Evolutionary conservation across 345 rosid species (phyloP).

Genomic region (Barbarea vulgaris): DNA sequence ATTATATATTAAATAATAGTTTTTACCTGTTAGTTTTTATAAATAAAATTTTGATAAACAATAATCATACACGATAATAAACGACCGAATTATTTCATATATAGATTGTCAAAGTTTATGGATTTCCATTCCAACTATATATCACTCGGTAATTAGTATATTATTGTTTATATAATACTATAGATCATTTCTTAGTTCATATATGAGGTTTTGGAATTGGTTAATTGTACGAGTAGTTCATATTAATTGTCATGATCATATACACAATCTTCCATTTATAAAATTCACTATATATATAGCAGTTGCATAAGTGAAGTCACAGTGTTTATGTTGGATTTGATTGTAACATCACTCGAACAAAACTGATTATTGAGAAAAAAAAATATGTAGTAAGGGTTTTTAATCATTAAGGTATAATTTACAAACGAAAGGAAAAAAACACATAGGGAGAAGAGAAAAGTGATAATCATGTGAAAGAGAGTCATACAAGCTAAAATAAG

Average conservation of each 20-base stretch:
- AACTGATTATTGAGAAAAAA: conserved; percentile 10
- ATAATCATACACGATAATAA: background rate
- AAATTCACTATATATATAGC: background rate
- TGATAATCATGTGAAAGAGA: conserved; percentile 40
- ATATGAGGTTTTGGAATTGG: background rate
- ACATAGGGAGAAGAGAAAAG: conserved; percentile 40
- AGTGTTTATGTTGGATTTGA: background rate
- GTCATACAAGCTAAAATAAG: conserved; percentile 38
- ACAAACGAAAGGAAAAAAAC: conserved; percentile 18
- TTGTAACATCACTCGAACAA: background rate
- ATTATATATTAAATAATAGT: background rate
- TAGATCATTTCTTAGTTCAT: background rate
- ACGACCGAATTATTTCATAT: background rate
- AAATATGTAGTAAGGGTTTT: background rate
- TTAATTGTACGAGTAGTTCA: background rate
- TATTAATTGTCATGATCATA: background rate
- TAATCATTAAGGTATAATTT: conserved; percentile 40
- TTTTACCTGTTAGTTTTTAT: background rate
- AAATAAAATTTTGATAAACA: background rate
- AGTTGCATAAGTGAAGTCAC: background rate
- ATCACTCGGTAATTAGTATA: background rate
- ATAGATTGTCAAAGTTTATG: background rate
- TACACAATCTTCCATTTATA: background rate
- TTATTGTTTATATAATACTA: background rate
- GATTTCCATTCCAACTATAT: background rate